Evolutionary conservation across 2,329 filamentous ascomycete genomes (phyloP).

Genomic region (Colletotrichum navitas): DNA sequence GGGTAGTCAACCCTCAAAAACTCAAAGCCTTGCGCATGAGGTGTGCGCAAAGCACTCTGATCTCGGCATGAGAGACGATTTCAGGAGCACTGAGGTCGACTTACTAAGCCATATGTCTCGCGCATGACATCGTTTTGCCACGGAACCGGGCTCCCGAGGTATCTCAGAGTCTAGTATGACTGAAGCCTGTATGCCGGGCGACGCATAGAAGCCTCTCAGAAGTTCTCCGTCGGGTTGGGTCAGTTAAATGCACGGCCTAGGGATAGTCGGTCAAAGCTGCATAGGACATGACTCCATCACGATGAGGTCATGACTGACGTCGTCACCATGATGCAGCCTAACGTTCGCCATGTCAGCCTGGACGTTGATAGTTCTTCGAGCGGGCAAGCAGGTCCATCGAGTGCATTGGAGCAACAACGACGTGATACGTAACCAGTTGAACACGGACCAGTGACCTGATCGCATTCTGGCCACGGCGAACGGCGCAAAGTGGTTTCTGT

Average conservation of each 20-base stretch:
- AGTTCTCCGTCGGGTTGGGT: not conserved
- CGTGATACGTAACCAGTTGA: fast-evolving
- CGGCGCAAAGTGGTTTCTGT: not conserved
- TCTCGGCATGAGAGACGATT: slow-evolving; percentile 26
- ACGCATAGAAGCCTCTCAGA: too few species aligned
- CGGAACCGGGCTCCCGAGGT: not conserved
- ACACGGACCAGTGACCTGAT: not conserved
- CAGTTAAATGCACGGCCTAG: not conserved
- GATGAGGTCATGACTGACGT: not conserved
- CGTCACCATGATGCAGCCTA: not conserved
- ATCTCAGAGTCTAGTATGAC: not conserved
- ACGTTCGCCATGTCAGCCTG: not conserved
- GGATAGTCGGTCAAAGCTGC: not conserved
- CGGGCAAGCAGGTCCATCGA: not conserved
- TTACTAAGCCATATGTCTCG: not conserved
- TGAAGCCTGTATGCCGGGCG: not conserved
- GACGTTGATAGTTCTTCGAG: not conserved
- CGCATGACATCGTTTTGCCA: slow-evolving; percentile 29
- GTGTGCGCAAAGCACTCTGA: not conserved
- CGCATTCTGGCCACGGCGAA: not conserved
- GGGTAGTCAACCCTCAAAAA: not conserved
- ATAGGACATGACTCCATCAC: not conserved
- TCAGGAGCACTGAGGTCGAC: slow-evolving; percentile 11
- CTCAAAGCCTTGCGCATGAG: slow-evolving; percentile 14
- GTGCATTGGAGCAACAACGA: too few species aligned